Evolutionary conservation across 805 yeast genomes (phyloP).

Genomic region (Sugiyamaella lignohabitans): DNA sequence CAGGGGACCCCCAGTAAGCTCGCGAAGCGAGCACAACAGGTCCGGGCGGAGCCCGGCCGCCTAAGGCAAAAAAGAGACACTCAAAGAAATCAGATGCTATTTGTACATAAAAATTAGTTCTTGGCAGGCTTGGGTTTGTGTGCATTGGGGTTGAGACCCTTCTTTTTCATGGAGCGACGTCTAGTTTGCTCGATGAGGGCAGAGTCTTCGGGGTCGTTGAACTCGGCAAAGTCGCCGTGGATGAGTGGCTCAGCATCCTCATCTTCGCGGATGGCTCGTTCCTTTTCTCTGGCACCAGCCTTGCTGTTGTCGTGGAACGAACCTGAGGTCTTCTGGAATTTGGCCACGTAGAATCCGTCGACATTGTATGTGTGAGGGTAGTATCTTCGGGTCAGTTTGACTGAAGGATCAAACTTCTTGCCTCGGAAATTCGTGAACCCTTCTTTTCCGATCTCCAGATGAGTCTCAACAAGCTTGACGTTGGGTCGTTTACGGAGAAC

Average conservation of each 20-base stretch:
- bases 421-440: constrained; percentile 94
- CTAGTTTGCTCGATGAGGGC: constrained; percentile 57
- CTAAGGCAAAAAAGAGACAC: no score
- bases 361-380: constrained; percentile 98
- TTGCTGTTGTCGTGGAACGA: constrained; percentile 78
- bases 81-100: no score
- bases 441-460: constrained; percentile 87
- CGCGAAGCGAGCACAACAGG: no score
- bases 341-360: constrained; percentile 97
- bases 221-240: constrained; percentile 77
- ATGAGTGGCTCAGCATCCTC: constrained; percentile 57
- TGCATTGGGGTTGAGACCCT: constrained; percentile 29
- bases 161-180: constrained; percentile 29
- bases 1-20: no score
- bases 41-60: no score
- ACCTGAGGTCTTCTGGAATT: constrained; percentile 83
- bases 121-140: no score
- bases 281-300: constrained; percentile 86
- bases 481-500: constrained; percentile 95
- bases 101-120: no score
- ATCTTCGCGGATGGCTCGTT: constrained; percentile 71
- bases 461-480: constrained; percentile 88
- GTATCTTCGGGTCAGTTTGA: constrained; percentile 84
- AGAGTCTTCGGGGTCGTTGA: constrained; percentile 70
- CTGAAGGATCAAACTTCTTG: constrained; percentile 71